Conservation (phyloP, 768 basidiomycete genomes). For the Phaeolepiota aurea region DNA sequence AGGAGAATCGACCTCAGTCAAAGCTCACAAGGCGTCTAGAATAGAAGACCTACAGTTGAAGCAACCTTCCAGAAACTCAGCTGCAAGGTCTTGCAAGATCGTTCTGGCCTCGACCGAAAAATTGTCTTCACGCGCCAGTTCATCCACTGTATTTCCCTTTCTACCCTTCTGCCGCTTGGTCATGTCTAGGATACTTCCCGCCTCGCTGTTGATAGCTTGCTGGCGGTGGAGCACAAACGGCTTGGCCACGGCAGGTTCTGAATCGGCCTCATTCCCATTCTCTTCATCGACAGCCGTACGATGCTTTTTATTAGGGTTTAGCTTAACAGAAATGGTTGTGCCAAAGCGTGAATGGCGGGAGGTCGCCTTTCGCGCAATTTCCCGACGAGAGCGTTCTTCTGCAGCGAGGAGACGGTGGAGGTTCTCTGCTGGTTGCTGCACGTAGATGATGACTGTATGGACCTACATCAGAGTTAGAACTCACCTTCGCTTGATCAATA, state of each 20-base stretch:
- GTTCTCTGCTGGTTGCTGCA: conserved; percentile 58
- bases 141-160: conserved; percentile 56
- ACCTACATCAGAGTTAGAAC: conserved; percentile 9
- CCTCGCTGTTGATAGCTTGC: conserved; percentile 62
- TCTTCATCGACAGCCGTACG: conserved; percentile 6
- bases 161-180: conserved; percentile 52
- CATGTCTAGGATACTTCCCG: conserved; percentile 66
- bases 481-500: conserved; percentile 58
- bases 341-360: conserved; percentile 95
- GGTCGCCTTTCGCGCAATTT: conserved; percentile 41
- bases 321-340: conserved; percentile 80
- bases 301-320: conserved; percentile 48
- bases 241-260: conserved; percentile 24
- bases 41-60: conserved; percentile 70
- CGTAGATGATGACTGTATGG: conserved; percentile 3
- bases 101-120: conserved; percentile 56
- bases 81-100: conserved; percentile 61
- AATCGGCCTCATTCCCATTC: conserved; percentile 14
- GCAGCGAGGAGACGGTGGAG: conserved; percentile 69
- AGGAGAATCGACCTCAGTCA: background rate
- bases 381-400: conserved; percentile 61
- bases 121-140: conserved; percentile 59
- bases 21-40: background rate
- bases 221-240: conserved; percentile 81
- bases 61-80: conserved; percentile 69